phyloP scores from a whole-genome alignment of 345 rosid species.

The Angophora floribunda region DNA sequence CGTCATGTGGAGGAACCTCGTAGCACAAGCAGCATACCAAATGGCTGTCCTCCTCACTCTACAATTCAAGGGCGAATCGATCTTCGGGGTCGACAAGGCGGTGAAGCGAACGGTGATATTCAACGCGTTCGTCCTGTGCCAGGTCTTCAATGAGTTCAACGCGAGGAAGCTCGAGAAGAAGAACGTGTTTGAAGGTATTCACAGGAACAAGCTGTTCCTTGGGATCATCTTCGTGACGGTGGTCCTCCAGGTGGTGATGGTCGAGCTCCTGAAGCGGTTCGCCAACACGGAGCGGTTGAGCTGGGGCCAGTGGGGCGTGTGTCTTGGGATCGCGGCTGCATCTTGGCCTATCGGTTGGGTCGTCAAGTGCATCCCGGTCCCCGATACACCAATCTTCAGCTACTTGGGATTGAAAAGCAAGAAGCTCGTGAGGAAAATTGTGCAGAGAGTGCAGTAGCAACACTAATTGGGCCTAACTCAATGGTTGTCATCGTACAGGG shows the following conservation, averaged over 20 bases:
- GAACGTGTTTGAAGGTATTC: slow-evolving; percentile 59
- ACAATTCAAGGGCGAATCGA: slow-evolving; percentile 53
- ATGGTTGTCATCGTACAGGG: not conserved
- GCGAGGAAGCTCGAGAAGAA: slow-evolving; percentile 66
- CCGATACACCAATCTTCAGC: slow-evolving; percentile 39
- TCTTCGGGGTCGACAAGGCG: slow-evolving; percentile 27
- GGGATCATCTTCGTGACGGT: slow-evolving; percentile 36
- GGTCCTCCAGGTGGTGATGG: slow-evolving; percentile 60
- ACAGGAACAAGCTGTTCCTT: slow-evolving; percentile 44
- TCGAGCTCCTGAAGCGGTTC: slow-evolving; percentile 56
- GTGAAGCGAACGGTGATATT: slow-evolving; percentile 59
- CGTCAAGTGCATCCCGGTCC: slow-evolving; percentile 54
- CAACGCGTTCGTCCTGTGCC: slow-evolving; percentile 55
- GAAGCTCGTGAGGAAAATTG: not conserved
- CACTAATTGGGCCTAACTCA: not conserved
- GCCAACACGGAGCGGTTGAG: slow-evolving; percentile 55
- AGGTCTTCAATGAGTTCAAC: slow-evolving; percentile 70
- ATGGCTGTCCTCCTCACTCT: slow-evolving; percentile 43
- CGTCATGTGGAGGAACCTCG: slow-evolving; percentile 70
- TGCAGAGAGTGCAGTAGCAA: not conserved
- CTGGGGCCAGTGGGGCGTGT: slow-evolving; percentile 51
- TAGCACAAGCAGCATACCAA: slow-evolving; percentile 56
- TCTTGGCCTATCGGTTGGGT: slow-evolving; percentile 69
- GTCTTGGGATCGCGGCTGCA: slow-evolving; percentile 30
- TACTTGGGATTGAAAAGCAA: slow-evolving; percentile 18